Evolutionary conservation across 1,284 basidiomycete species (phyloP).

Genomic region (Cryptococcus maquisensis): DNA sequence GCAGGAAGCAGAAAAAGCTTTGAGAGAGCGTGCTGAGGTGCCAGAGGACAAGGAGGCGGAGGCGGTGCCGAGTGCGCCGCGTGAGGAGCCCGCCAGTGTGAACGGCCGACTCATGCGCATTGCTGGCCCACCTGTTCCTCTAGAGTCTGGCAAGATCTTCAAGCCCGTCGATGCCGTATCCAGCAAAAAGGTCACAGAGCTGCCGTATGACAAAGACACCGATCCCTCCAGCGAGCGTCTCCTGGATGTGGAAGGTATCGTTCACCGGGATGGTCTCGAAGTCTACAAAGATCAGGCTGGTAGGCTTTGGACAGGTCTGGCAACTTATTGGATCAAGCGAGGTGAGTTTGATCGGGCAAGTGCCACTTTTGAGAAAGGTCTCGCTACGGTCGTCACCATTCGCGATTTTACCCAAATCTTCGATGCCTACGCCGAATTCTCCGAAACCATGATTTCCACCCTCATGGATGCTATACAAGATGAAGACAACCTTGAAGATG

Average conservation of each 20-base stretch:
- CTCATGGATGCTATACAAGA: conserved; percentile 79
- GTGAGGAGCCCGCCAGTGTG: conserved; percentile 53
- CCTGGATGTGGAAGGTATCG: conserved; percentile 81
- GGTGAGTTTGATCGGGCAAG: conserved; percentile 88
- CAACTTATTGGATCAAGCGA: conserved; percentile 98
- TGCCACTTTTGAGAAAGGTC: conserved; percentile 81
- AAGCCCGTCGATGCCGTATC: conserved; percentile 22
- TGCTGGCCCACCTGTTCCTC: conserved; percentile 63
- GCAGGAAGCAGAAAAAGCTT: conserved; percentile 46
- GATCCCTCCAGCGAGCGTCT: conserved; percentile 68
- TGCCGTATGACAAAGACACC: conserved; percentile 71
- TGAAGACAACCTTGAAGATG: conserved; percentile 57
- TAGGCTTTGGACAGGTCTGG: conserved; percentile 89
- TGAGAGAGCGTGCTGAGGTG: conserved; percentile 41
- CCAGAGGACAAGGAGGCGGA: conserved; percentile 9
- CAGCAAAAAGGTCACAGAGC: conserved; percentile 49
- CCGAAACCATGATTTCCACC: conserved; percentile 83
- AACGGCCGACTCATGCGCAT: conserved; percentile 68
- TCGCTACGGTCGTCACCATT: conserved; percentile 81
- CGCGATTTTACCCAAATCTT: conserved; percentile 98
- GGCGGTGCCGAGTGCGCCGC: conserved; percentile 32
- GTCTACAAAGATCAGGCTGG: conserved; percentile 96
- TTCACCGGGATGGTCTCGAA: conserved; percentile 77
- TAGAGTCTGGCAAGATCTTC: conserved; percentile 33
- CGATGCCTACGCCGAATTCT: conserved; percentile 93